A percentile compares a stretch with the other conserved stretches of the same genome.
Evolutionary conservation across 2,329 filamentous ascomycete genomes (phyloP).

Genomic region (Cyphellophora europaea): DNA sequence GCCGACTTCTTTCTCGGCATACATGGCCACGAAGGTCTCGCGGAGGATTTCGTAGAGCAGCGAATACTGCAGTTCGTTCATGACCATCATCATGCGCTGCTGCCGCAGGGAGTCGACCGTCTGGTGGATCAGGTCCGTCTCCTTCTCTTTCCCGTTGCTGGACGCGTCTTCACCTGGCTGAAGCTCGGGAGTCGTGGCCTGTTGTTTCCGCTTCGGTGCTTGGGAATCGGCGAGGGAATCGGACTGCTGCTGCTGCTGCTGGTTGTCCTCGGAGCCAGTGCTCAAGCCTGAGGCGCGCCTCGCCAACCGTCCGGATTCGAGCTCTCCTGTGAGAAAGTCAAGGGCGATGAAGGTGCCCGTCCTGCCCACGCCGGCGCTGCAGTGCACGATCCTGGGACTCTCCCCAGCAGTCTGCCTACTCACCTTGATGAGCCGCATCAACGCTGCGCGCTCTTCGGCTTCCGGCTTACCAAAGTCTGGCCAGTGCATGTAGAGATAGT

Average conservation of each 20-base stretch:
- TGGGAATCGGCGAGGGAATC: neutral
- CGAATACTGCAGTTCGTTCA: conserved; percentile 70
- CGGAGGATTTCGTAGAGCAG: conserved; percentile 84
- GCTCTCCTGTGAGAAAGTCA: conserved; percentile 79
- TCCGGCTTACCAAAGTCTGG: conserved; percentile 79
- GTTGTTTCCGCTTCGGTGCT: neutral
- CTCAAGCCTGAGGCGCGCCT: conserved; percentile 3
- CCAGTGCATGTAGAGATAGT: conserved; percentile 81
- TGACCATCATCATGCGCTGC: conserved; percentile 93
- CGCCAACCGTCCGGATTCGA: conserved; percentile 63
- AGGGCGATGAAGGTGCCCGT: conserved; percentile 93
- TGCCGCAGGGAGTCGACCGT: conserved; percentile 73
- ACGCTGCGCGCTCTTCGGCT: conserved; percentile 39
- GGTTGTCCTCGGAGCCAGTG: neutral
- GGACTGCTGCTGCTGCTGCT: neutral
- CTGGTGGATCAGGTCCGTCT: conserved; percentile 61
- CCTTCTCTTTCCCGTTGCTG: conserved; percentile 23
- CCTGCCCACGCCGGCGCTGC: conserved; percentile 85
- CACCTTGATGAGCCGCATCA: conserved; percentile 41
- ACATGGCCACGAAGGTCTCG: conserved; percentile 62
- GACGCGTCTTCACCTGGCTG: conserved; percentile 4
- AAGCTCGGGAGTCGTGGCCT: conserved; percentile 11
- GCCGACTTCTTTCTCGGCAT: conserved; percentile 25
- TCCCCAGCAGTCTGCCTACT: conserved; percentile 35
- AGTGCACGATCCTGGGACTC: conserved; percentile 75